Base-by-base conservation (phyloP, 2,329 filamentous ascomycete genomes). In the Teratosphaeria destructans region DNA sequence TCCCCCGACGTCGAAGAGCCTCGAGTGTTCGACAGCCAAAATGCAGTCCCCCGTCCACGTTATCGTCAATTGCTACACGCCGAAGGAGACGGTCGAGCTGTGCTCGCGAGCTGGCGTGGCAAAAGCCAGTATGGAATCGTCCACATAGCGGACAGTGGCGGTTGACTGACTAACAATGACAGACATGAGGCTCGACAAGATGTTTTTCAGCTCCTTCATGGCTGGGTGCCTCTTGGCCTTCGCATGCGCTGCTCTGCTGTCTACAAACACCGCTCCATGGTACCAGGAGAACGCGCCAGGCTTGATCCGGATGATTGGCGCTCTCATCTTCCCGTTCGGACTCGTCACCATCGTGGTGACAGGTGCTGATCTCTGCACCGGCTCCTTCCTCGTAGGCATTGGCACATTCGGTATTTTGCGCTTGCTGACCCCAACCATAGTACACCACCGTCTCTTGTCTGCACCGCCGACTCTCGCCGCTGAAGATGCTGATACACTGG, bases 201-300 rank as follows among this genome's bases (percentile, higher is more conserved):
- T 23, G 43, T 49, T 49, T 5, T 54, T 54, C 27, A 32, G 52
- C 52, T 32, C 27, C 16, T 74, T 81, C 52, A 79, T 79, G 58
- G 78, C 79, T 3, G 81, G 81, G 0, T 76, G 76, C 53, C 68
- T 83, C 11, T 71, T 83, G 1, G 74, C 77, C 2, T 82, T 83
- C 62, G 80, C 76, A 5, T 78, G 76, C 52, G 79, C 77, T 0
- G 75, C 78, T 2, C 67, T 72, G 0, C 69, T 82, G 16, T 57
- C 35, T 12, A 65, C 63, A 4, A 67, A 68, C 49, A 63, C 68
- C 1, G 55, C 68, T 5, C 64, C 67, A 4, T 71, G 69, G 69
- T 71, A 66, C 55, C 64, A 68, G 60, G 63, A 69, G 27, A 70
- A 71, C 54, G 69, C 69, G 0, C 64, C 68, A 10, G 70, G 71